Evolutionary conservation across 176 grass and related monocot species (phyloP).

Genomic region (Saccharum officinarum): DNA sequence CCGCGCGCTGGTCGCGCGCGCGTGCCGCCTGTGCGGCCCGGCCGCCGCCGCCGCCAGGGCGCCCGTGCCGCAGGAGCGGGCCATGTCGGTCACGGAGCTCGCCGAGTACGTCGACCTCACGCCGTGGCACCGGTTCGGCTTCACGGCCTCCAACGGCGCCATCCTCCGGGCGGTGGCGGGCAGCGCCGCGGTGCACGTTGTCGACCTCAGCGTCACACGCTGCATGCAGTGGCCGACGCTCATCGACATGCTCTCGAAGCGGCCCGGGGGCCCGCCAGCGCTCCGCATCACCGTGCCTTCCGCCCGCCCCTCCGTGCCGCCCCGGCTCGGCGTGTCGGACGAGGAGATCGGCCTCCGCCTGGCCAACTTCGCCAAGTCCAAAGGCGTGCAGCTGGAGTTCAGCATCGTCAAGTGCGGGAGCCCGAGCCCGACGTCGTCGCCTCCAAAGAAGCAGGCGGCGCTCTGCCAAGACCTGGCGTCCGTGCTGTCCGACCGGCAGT

Average conservation of each 20-base stretch:
- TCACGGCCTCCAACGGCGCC: constrained; percentile 72
- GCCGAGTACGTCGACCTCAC: constrained; percentile 86
- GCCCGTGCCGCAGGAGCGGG: neutral
- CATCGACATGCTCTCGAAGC: constrained; percentile 70
- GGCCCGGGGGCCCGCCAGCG: constrained; percentile 58
- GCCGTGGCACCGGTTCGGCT: constrained; percentile 91
- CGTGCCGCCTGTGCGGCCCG: constrained; percentile 56
- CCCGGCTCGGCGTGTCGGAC: constrained; percentile 53
- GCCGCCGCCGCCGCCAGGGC: constrained; percentile 2
- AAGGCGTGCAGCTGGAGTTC: constrained; percentile 79
- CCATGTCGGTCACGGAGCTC: constrained; percentile 80
- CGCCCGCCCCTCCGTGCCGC: constrained; percentile 29
- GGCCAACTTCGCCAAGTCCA: constrained; percentile 72
- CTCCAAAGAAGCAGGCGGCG: constrained; percentile 37
- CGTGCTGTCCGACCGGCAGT: constrained; percentile 24
- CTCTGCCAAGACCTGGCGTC: constrained; percentile 46
- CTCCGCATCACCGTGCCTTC: constrained; percentile 69
- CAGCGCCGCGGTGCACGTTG: constrained; percentile 57
- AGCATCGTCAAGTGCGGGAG: constrained; percentile 31
- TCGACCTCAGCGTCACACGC: constrained; percentile 79
- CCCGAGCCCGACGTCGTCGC: constrained; percentile 15
- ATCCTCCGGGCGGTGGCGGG: constrained; percentile 72
- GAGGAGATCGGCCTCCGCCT: constrained; percentile 72
- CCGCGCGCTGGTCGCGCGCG: constrained; percentile 72
- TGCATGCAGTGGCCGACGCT: constrained; percentile 99